Evolutionary conservation across 495 filamentous ascomycete genomes (phyloP).

Genomic region (Choiromyces venosus): DNA sequence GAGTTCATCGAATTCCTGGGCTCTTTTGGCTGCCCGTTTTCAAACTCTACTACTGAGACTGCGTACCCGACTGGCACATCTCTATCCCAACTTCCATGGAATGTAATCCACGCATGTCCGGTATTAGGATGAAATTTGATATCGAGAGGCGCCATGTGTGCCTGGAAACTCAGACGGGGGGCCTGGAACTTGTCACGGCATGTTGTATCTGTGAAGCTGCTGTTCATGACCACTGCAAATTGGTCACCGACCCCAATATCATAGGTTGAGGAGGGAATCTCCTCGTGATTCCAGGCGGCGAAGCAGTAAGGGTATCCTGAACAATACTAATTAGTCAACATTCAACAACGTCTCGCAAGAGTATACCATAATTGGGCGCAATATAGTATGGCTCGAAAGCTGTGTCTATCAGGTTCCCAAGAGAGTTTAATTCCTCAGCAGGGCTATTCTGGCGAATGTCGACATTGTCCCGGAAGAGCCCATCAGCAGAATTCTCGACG

Average conservation of each 20-base stretch:
- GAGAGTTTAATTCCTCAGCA: constrained; percentile 68
- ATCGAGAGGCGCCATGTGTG: constrained; percentile 59
- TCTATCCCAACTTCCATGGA: constrained; percentile 58
- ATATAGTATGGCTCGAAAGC: constrained; percentile 34
- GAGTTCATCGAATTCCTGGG: constrained; percentile 45
- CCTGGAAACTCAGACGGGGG: constrained; percentile 54
- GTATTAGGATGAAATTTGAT: constrained; percentile 52
- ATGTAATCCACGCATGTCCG: constrained; percentile 48
- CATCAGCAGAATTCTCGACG: constrained; percentile 68
- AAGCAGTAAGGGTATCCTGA: constrained; percentile 69
- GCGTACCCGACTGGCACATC: constrained; percentile 54
- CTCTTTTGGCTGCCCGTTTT: constrained; percentile 46
- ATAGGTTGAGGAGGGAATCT: background rate
- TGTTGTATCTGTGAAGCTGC: constrained; percentile 47
- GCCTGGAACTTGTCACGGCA: constrained; percentile 46
- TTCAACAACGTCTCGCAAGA: background rate
- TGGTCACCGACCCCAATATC: constrained; percentile 30
- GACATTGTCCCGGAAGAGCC: constrained; percentile 52
- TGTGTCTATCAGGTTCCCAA: constrained; percentile 55
- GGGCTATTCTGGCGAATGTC: constrained; percentile 68
- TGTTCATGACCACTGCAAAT: constrained; percentile 45
- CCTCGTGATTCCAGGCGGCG: constrained; percentile 52
- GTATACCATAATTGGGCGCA: constrained; percentile 25
- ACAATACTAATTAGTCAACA: constrained; percentile 41
- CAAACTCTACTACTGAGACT: constrained; percentile 48